Evolutionary conservation across 1,139 yeast species (phyloP).

Genomic region (Taphrina populina): DNA sequence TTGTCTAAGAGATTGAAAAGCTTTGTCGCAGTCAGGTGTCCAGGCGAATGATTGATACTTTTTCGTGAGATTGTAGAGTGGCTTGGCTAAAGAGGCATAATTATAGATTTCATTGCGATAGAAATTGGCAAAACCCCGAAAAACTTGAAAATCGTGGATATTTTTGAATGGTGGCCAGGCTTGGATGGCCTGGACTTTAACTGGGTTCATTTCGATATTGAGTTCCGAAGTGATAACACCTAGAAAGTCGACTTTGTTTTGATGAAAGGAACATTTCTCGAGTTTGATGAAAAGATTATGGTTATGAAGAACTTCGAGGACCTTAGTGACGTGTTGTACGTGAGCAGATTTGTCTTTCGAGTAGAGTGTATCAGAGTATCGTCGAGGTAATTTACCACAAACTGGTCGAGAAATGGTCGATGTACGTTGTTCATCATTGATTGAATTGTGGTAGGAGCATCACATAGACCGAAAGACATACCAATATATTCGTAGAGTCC

Average conservation of each 20-base stretch:
- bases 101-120: background rate
- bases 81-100: background rate
- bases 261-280: no score
- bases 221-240: background rate
- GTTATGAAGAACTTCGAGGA: background rate
- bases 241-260: slow-evolving; percentile 3
- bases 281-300: background rate
- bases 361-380: slow-evolving; percentile 41
- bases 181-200: background rate
- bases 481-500: slow-evolving; percentile 33
- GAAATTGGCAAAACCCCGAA: background rate
- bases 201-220: background rate
- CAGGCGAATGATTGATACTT: background rate
- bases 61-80: background rate
- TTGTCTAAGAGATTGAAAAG: background rate
- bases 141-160: background rate
- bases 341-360: background rate
- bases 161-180: background rate
- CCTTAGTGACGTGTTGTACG: slow-evolving; percentile 1
- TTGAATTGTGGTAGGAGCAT: slow-evolving; percentile 38
- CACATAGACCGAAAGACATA: slow-evolving; percentile 38
- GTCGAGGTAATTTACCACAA: slow-evolving; percentile 41
- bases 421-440: slow-evolving; percentile 37
- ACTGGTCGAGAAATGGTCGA: slow-evolving; percentile 29
- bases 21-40: background rate